Base-by-base conservation (phyloP, 805 yeast species). In the Spathaspora gorwiae region DNA sequence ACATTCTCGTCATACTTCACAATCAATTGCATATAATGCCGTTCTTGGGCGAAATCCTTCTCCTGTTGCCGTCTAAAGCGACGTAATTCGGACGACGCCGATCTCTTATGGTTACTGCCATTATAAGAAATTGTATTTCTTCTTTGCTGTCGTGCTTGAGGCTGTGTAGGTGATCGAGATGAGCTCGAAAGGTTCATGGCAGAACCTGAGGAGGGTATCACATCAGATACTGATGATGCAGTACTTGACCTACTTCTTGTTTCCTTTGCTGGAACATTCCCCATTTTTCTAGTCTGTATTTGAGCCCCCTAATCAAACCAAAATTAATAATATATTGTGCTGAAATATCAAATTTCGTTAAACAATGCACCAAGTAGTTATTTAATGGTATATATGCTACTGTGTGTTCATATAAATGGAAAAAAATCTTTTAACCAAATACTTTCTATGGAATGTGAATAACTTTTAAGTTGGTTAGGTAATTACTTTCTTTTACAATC, bases 1-100 rank as follows among this genome's bases (percentile, higher is more conserved):
- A 92, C 96, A 50, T 72, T 79, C 57, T 88, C 95, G 35, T 72
- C 72, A 54, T 64, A 76, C 49, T 75, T 70, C 2, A 86, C 88
- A 19, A 86, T 67, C 44, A 86, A 66, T 24, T 80, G 75, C 49
- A 66, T 54, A 44, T 78, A 78, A 54, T 81, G 88, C 13, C 65
- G 63, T 49, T 81, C 86, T 45, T 75, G 75, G 42, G 61, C 60
- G 42, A 58, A 60, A 47, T 77, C 83, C 56, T 77, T 79, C 34
- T 85, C 90, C 40, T 68, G 77, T n/a, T 75, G 74, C 26, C 59
- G 52, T 41, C 54, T 57, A 14, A 49, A 26, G 47, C 55, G 57
- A 41, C 55, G 57, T 35, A 52, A 46, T 30, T 61, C 67, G 9
- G 50, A 41, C 9, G 49, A 41, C 11, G 52, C 31, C 27, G 54